Base-by-base conservation (phyloP, 768 basidiomycete species). In the Epithele typhae region DNA sequence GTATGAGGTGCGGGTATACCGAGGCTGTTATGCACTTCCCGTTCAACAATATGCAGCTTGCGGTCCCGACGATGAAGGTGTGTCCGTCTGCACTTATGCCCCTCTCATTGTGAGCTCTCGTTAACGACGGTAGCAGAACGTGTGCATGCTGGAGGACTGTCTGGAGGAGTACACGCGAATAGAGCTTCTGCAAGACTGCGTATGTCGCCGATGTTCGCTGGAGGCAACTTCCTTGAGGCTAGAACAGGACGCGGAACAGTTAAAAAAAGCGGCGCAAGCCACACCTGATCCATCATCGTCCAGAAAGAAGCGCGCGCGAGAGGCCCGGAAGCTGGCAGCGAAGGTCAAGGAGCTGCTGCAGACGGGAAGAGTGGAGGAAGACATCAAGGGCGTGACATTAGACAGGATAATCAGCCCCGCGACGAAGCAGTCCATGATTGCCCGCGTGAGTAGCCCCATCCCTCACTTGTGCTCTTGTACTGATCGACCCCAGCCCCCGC, bases 11-110 rank as follows among this genome's bases (percentile, higher is more conserved):
- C 60, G 92, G 91, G 15, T 97, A 95, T 62, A 92, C 91, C 12
- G 92, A 94, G 59, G 88, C 92, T 3, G 92, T 92, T 52, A 92
- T 88, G 85, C 92, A 87, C 62, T 94, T 92, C 61, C 72, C 83
- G 1, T 85, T 93, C 54, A 87, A 93, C 61, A 91, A 82, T 57
- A 82, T 87, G 81, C 86, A 89, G 62, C 68, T 94, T 35, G 75
- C 84, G 23, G 69, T 92, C 12, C 90, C 89, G 17, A 71, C 78
- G 58, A 65, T 77, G 40, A 68, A 70, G 25, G 83, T 87, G 64
- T 58, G 81, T 76, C 14, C 51, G n/a, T 48, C 43, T 30, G 32
- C 21, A 11, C 37, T 23, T 21, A 23, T 19, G 18, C 14, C 22
- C 17, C 33, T 48, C 15, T 24, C 24, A 15, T 39, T 30, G 47